Conservation (phyloP, 495 filamentous ascomycete genomes). For the Daldinia grandis region DNA sequence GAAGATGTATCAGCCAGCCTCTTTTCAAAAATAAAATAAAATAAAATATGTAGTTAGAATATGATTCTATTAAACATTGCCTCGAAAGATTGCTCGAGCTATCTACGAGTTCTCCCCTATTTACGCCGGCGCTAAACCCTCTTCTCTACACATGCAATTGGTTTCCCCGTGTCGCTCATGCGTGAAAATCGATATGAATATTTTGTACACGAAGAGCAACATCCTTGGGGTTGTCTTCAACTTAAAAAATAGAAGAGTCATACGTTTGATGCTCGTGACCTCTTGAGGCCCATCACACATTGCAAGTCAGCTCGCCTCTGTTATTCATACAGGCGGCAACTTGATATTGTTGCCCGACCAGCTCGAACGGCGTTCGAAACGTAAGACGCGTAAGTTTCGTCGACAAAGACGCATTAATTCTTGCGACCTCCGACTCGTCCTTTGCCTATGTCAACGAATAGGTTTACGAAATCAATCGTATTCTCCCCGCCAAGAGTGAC, state of each 20-base stretch:
- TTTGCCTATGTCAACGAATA: conserved; percentile 50
- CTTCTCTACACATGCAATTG: conserved; percentile 39
- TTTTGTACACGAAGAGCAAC: conserved; percentile 29
- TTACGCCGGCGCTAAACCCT: conserved; percentile 41
- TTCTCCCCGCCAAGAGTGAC: conserved; percentile 54
- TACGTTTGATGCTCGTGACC: conserved; percentile 15
- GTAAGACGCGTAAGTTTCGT: conserved; percentile 1
- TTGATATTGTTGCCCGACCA: conserved; percentile 1
- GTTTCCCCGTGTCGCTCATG: conserved; percentile 31
- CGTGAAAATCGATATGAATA: conserved; percentile 33
- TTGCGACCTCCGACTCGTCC: conserved; percentile 40
- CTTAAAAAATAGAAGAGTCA: conserved; percentile 20
- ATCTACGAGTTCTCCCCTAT: conserved; percentile 38
- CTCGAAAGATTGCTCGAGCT: conserved; percentile 42
- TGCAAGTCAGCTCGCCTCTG: conserved; percentile 28
- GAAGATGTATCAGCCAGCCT: background rate
- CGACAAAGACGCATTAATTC: conserved; percentile 5
- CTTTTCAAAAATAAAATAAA: too few species aligned
- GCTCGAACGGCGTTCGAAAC: conserved; percentile 6
- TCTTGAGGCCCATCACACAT: conserved; percentile 5
- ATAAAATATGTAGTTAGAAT: conserved; percentile 2
- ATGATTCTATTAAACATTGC: conserved; percentile 39
- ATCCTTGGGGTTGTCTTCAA: conserved; percentile 8
- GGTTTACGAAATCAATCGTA: conserved; percentile 57
- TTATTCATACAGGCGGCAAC: conserved; percentile 11